Conservation (phyloP, 768 basidiomycete genomes). For the Royoungia palumana region DNA sequence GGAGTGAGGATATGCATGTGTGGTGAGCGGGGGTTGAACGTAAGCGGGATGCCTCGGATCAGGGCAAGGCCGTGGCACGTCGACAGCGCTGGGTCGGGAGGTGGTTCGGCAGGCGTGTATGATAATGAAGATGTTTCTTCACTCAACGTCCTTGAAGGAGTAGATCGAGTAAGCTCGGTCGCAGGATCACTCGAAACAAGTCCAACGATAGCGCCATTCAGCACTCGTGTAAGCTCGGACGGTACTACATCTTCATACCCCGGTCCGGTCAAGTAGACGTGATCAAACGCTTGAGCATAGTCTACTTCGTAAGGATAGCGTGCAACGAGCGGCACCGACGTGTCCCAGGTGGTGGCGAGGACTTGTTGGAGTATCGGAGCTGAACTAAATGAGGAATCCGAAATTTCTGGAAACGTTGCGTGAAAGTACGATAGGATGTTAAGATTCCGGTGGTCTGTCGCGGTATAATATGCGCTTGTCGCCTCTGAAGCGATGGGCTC, state of each 20-base stretch:
- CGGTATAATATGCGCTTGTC: constrained; percentile 31
- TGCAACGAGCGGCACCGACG: constrained; percentile 62
- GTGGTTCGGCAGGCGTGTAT: constrained; percentile 54
- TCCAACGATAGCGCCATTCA: constrained; percentile 81
- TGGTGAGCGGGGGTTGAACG: constrained; percentile 24
- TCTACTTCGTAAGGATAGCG: constrained; percentile 72
- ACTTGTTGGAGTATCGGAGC: constrained; percentile 28
- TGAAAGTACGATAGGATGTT: constrained; percentile 79
- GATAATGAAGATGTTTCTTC: constrained; percentile 32
- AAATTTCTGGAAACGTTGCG: constrained; percentile 37
- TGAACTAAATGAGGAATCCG: constrained; percentile 1
- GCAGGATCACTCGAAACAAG: constrained; percentile 43
- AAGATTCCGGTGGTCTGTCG: constrained; percentile 67
- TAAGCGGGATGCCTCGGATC: constrained; percentile 48
- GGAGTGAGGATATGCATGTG: constrained; percentile 80
- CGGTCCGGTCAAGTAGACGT: constrained; percentile 64
- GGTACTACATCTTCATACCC: constrained; percentile 77
- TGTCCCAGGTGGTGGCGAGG: constrained; percentile 59
- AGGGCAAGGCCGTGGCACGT: constrained; percentile 75
- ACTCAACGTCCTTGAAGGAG: background rate
- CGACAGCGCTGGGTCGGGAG: constrained; percentile 59
- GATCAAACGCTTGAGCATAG: constrained; percentile 52
- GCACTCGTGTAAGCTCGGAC: constrained; percentile 62
- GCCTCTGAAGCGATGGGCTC: constrained; percentile 44
- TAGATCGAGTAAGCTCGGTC: background rate